Percentiles rank a stretch among this genome's conserved stretches.
Conservation (phyloP, 495 filamentous ascomycete genomes). For the Pseudomonodictys pantanalensis region DNA sequence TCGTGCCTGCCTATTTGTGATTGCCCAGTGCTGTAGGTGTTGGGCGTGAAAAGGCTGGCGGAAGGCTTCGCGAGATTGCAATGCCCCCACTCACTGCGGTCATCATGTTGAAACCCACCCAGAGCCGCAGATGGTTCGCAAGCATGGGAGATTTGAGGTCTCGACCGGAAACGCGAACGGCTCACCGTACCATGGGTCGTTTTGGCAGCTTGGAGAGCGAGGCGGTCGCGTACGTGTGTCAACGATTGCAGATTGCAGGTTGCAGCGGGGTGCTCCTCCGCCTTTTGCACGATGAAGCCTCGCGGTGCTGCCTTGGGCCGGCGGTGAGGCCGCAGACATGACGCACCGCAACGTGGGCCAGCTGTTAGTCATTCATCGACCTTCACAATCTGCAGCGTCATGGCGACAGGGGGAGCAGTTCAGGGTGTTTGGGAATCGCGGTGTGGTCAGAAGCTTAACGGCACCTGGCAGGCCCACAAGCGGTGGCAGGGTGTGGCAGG, state of each 20-base stretch:
- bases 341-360: background rate
- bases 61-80: background rate
- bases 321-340: slow-evolving; percentile 19
- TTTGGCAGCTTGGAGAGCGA: background rate
- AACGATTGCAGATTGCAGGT: slow-evolving; percentile 1
- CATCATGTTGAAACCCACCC: slow-evolving; percentile 24
- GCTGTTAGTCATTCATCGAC: slow-evolving; percentile 19
- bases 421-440: slow-evolving; percentile 2
- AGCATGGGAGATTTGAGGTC: background rate
- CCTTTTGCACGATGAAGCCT: background rate
- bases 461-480: background rate
- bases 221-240: background rate
- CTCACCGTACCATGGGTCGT: too few species aligned
- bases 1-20: slow-evolving; percentile 4
- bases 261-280: background rate
- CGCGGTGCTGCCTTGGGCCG: slow-evolving; percentile 23
- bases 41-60: background rate
- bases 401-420: background rate
- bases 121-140: background rate
- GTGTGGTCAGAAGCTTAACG: slow-evolving; percentile 27
- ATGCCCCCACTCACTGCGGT: slow-evolving; percentile 21
- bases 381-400: slow-evolving; percentile 5
- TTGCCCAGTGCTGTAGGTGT: background rate
- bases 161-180: background rate
- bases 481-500: background rate